Base-by-base conservation (phyloP, 257 asterid genomes). In the Thymus mandschuricus region DNA sequence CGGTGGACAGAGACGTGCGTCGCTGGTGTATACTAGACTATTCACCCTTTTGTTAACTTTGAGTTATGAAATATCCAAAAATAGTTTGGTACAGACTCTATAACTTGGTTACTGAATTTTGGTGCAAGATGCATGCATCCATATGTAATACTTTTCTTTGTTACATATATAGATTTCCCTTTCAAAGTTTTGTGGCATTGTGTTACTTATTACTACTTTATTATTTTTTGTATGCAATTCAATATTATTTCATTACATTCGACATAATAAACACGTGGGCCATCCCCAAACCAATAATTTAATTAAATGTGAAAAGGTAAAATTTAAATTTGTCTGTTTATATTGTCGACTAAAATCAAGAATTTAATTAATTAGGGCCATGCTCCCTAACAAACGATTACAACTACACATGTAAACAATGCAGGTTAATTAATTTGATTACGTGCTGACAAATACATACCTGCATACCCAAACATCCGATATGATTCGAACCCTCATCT, bases 121-220 rank as follows among this genome's bases (percentile, higher is more conserved):
- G 52, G 41, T 64, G 2, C 49, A 13, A 64, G 77, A 73, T 73
- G 67, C 73, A 74, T 74, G 78, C 29, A 74, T 48, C 58, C n/a
- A 38, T 0, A 13, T 45, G 21, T 21, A 21, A 21, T 21, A 3
- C 8, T 64, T 46, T 11, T 34, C 6, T n/a, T 29, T n/a, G 13
- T 29, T 31, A 21, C 21, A 21, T 21, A 21, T 21, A 21, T 21
- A 21, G 21, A 21, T 21, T 21, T 21, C 21, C 21, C 21, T 21
- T 21, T 21, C 21, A 21, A 21, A 56, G 29, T 27, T 59, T 33
- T 6, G 5, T 31, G 35, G 3, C 1, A 29, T 33, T 45, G n/a
- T 44, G 30, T 61, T 9, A 4, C 43, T 13, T 5, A 48, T 21
- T 52, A 52, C 48, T 50, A 50, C 1, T 13, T 5, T 21, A 21